phyloP scores from a whole-genome alignment of 192 early-diverging fungal species.

The Linnemannia zychae region DNA sequence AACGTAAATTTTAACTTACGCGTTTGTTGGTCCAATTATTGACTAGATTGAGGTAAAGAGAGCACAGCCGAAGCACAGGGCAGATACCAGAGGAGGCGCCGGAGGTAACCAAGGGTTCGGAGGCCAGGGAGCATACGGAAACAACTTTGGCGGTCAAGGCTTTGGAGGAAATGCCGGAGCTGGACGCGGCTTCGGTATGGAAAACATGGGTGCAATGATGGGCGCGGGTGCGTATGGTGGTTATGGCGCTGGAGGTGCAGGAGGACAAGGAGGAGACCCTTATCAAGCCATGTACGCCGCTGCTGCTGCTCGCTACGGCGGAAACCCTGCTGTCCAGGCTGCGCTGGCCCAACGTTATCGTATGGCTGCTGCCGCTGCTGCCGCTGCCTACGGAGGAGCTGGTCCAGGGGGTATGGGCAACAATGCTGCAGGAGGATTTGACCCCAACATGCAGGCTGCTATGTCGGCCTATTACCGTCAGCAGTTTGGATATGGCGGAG shows the following conservation, averaged over 20 bases:
- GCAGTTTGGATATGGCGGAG: conserved; percentile 44
- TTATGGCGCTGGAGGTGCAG: conserved; percentile 39
- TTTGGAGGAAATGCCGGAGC: conserved; percentile 52
- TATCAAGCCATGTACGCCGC: conserved; percentile 52
- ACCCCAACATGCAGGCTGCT: conserved; percentile 29
- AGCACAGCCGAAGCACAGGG: conserved; percentile 76
- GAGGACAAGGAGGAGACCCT: conserved; percentile 49
- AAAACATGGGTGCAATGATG: conserved; percentile 42
- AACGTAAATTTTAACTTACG: neutral
- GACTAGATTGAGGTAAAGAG: conserved; percentile 77
- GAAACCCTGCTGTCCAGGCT: conserved; percentile 45
- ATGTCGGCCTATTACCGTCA: conserved; percentile 44
- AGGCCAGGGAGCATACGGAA: conserved; percentile 26
- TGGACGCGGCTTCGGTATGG: conserved; percentile 49
- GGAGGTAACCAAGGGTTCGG: conserved; percentile 53
- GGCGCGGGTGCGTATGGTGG: conserved; percentile 20
- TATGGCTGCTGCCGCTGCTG: conserved; percentile 46
- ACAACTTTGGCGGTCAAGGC: conserved; percentile 26
- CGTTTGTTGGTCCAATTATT: neutral
- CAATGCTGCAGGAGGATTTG: conserved; percentile 30
- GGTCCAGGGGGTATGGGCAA: conserved; percentile 20
- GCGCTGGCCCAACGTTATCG: conserved; percentile 46
- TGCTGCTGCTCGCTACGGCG: conserved; percentile 53
- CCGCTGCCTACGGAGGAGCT: conserved; percentile 27
- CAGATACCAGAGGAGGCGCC: conserved; percentile 28